A percentile compares a stretch with the other conserved stretches of the same genome.
Conservation (phyloP, 768 basidiomycete genomes). For the Artomyces pyxidatus region DNA sequence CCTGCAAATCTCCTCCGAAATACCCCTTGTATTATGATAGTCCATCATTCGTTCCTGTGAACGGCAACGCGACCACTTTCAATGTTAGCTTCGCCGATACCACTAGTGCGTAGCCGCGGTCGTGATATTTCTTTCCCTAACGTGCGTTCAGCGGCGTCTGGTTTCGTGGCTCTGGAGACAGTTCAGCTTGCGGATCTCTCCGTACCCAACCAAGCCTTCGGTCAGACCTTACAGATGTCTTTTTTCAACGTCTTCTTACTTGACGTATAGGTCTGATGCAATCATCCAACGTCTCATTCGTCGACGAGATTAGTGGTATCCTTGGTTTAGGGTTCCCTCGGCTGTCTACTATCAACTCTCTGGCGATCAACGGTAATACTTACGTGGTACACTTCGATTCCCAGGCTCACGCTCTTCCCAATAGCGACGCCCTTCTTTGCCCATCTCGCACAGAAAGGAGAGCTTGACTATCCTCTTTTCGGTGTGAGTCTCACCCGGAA, state of each 20-base stretch:
- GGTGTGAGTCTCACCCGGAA: constrained; percentile 60
- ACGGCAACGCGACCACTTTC: constrained; percentile 55
- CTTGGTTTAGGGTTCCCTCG: constrained; percentile 72
- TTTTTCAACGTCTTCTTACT: neutral
- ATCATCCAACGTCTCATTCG: constrained; percentile 52
- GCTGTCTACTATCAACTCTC: constrained; percentile 48
- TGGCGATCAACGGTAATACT: constrained; percentile 40
- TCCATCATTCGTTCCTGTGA: constrained; percentile 53
- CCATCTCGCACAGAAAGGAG: constrained; percentile 51
- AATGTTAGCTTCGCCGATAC: constrained; percentile 56
- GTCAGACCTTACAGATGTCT: constrained; percentile 43
- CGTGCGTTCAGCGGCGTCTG: constrained; percentile 44
- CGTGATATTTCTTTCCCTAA: neutral
- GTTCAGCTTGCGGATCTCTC: constrained; percentile 54
- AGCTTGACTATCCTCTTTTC: constrained; percentile 68
- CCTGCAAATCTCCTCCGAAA: constrained; percentile 52
- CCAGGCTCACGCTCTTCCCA: neutral
- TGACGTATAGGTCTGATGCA: constrained; percentile 47
- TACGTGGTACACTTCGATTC: neutral
- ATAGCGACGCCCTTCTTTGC: constrained; percentile 64
- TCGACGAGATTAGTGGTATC: constrained; percentile 60
- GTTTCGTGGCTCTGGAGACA: constrained; percentile 64
- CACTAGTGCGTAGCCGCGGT: constrained; percentile 40
- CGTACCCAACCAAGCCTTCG: constrained; percentile 55
- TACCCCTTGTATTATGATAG: constrained; percentile 66